Evolutionary conservation across 2,329 filamentous ascomycete genomes (phyloP).

Genomic region (Trematosphaeria pertusa): DNA sequence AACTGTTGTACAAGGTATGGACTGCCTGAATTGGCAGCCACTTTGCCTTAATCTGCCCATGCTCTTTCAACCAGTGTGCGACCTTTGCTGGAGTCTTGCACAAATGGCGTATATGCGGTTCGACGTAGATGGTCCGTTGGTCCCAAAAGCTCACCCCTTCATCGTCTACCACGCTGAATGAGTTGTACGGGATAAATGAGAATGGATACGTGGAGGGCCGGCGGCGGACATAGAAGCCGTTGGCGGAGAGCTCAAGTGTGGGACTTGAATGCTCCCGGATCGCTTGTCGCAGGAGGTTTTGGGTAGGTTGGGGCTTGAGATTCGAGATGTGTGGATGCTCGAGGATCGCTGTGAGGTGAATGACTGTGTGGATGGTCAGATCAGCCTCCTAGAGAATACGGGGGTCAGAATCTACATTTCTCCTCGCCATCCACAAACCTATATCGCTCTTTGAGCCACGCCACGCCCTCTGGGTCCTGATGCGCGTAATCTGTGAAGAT

Average conservation of each 20-base stretch:
- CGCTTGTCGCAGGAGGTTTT: conserved; percentile 36
- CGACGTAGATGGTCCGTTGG: conserved; percentile 46
- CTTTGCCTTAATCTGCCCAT: conserved; percentile 37
- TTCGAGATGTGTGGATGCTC: conserved; percentile 35
- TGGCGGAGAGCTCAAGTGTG: conserved; percentile 30
- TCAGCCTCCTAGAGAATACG: neutral
- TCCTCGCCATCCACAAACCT: conserved; percentile 31
- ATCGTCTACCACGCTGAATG: conserved; percentile 33
- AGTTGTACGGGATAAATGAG: conserved; percentile 34
- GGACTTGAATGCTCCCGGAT: conserved; percentile 26
- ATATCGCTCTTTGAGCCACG: conserved; percentile 36
- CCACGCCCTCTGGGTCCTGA: conserved; percentile 30
- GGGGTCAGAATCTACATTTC: conserved; percentile 26
- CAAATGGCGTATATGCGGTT: conserved; percentile 41
- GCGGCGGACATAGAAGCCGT: conserved; percentile 40
- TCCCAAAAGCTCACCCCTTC: conserved; percentile 45
- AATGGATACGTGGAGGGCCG: conserved; percentile 37
- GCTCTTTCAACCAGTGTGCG: conserved; percentile 37
- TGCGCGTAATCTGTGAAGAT: conserved; percentile 47
- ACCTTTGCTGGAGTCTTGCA: conserved; percentile 40
- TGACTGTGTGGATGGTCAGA: conserved; percentile 19
- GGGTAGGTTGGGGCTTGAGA: conserved; percentile 41
- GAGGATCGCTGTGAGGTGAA: conserved; percentile 43
- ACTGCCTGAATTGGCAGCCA: conserved; percentile 46
- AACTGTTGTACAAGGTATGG: conserved; percentile 38